A percentile compares a stretch with the other conserved stretches of the same genome.
Evolutionary conservation across 2,329 filamentous ascomycete species (phyloP).

Genomic region (Rutstroemia sp.): DNA sequence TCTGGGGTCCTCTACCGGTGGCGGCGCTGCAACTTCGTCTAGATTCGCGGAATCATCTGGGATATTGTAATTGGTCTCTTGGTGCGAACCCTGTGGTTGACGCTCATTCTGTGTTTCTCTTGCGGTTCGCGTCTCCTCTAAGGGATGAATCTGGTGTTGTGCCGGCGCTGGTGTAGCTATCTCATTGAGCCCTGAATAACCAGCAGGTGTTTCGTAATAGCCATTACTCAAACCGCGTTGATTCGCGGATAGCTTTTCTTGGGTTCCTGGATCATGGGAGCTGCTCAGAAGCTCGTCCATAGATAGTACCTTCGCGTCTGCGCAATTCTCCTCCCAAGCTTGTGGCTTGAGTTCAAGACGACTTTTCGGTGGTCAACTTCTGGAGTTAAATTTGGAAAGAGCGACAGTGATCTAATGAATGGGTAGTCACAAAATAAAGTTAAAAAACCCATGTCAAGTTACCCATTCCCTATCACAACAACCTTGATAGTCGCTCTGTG

Average conservation of each 20-base stretch:
- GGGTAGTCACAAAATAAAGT: no score
- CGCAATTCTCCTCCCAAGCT: no score
- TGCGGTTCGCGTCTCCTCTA: conserved; percentile 27
- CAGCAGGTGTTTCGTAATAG: conserved; percentile 32
- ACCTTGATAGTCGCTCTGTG: no score
- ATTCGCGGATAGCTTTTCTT: background rate
- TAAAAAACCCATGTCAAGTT: no score
- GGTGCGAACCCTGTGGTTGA: background rate
- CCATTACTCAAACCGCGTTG: background rate
- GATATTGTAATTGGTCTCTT: conserved; percentile 15
- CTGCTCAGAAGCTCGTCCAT: background rate
- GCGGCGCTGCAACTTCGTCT: conserved; percentile 36
- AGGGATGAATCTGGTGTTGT: conserved; percentile 30
- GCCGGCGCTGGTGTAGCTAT: background rate
- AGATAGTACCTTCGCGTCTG: no score
- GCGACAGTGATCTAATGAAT: no score
- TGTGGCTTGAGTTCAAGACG: no score
- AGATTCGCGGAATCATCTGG: conserved; percentile 34
- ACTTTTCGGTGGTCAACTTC: no score
- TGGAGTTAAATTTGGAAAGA: no score
- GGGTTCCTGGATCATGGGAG: background rate
- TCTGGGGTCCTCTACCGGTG: conserved; percentile 38
- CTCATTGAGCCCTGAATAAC: conserved; percentile 32
- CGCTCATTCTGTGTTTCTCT: background rate
- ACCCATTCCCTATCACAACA: no score